Conservation (phyloP, 192 early-diverging fungal genomes). For the Backusella mclennaniae region DNA sequence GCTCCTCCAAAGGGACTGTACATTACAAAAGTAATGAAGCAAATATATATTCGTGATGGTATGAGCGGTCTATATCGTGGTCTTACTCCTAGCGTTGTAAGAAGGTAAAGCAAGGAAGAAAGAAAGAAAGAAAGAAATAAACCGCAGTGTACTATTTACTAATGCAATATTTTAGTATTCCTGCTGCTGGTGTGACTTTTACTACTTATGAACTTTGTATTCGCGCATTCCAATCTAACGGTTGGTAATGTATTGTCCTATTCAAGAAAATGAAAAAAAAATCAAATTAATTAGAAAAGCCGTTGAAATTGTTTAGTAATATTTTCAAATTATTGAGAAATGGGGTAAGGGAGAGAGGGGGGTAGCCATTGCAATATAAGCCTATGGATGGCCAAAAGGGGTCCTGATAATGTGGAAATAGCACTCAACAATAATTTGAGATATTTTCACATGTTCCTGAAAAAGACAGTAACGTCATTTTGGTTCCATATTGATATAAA, state of each 20-base stretch:
- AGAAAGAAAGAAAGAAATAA: background rate
- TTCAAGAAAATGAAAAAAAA: no score
- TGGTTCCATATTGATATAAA: no score
- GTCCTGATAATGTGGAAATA: no score
- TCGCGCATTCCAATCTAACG: constrained; percentile 30
- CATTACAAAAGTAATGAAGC: constrained; percentile 49
- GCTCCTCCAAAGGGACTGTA: constrained; percentile 66
- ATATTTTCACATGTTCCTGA: no score
- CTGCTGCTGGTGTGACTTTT: constrained; percentile 81
- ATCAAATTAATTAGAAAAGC: no score
- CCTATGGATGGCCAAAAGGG: no score
- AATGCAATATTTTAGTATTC: constrained; percentile 43
- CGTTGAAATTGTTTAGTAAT: no score
- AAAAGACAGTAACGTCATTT: no score
- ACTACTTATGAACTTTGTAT: constrained; percentile 69
- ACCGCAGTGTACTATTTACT: background rate
- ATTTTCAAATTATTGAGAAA: no score
- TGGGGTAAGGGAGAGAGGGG: no score
- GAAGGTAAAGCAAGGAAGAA: constrained; percentile 32
- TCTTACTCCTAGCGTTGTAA: constrained; percentile 53
- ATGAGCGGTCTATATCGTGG: constrained; percentile 64
- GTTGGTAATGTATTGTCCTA: background rate
- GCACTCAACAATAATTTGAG: no score
- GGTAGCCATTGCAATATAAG: no score
- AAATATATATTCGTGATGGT: constrained; percentile 58